Percentiles rank a stretch among this genome's conserved stretches.
These are phyloP conservation scores for Suillus subluteus DNA, from an alignment of 768 basidiomycete species.

Conservation along the genomic window DNA sequence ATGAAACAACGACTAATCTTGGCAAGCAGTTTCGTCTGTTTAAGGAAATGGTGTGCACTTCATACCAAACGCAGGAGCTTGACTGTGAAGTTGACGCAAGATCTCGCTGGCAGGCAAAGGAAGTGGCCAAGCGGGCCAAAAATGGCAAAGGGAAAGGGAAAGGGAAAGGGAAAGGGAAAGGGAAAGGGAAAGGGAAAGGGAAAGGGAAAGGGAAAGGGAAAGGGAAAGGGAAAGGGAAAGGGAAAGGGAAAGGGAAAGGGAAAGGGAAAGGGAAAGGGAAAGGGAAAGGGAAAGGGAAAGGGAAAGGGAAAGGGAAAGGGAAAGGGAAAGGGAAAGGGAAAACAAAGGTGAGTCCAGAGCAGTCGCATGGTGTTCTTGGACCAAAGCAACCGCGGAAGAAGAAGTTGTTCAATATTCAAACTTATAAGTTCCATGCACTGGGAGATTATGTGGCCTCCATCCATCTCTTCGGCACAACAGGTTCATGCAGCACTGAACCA, in stretches of 20 bases:
- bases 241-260: no score
- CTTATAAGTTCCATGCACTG: slow-evolving; percentile 37
- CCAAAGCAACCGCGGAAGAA: not conserved
- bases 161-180: no score
- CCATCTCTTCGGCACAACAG: slow-evolving; percentile 32
- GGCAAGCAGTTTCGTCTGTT: slow-evolving; percentile 30
- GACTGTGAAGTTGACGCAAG: slow-evolving; percentile 10
- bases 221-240: no score
- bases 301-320: no score
- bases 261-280: no score
- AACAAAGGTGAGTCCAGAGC: no score
- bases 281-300: no score
- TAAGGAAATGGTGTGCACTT: slow-evolving; percentile 17
- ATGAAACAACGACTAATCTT: slow-evolving; percentile 16
- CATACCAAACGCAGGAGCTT: slow-evolving; percentile 25
- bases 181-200: no score
- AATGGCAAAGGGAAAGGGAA: no score
- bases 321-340: no score
- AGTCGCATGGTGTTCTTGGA: no score
- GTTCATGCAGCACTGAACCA: slow-evolving; percentile 35
- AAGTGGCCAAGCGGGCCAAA: not conserved
- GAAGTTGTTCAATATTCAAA: slow-evolving; percentile 28
- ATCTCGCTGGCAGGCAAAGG: slow-evolving; percentile 17
- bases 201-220: no score
- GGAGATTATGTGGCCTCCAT: slow-evolving; percentile 35